Base-by-base conservation (phyloP, 192 early-diverging fungal genomes). In the Neocallimastix lanati region DNA sequence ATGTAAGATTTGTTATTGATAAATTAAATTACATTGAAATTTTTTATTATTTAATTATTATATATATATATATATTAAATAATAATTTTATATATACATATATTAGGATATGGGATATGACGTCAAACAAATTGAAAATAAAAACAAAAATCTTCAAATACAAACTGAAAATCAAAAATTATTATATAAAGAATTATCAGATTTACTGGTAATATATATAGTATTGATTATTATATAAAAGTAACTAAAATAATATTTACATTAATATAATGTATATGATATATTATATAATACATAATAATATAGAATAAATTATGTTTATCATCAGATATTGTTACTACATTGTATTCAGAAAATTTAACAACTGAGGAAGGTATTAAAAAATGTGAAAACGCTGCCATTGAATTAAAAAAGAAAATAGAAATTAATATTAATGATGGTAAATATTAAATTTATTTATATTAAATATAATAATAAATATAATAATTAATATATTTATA, bases 71-170 rank as follows among this genome's bases (percentile, higher is more conserved):
- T 0, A 78, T 76, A 38, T 28, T 77, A 16, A 80, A 50, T n/a
- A 86, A 4, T 82, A 80, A 81, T 27, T 36, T 4, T 30, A 18
- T 28, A 28, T 18, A n/a, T 28, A 29, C 28, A 28, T 77, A n/a
- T 82, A 37, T 1, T 50, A 94, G 92, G 89, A 89, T 79, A 96
- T 97, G 93, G 96, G 94, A 33, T 90, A 93, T 84, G 95, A 98
- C 84, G 96, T 98, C 78, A 93, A 95, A 85, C 93, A 96, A 80
- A 97, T 99, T 79, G 95, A 98, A 85, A 86, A 91, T 25, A 90
- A 94, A 82, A 98, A 98, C 84, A 92, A 97, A 67, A 92, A 89
- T 78, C 87, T 99, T 78, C 96, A 98, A 83, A 88, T 94, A 29
- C 91, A 94, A 67, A 93, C 95, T 15, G 86, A 86, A 18, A 99